phyloP scores from a whole-genome alignment of 2,329 filamentous ascomycete species.

The Trichoderma sp. region DNA sequence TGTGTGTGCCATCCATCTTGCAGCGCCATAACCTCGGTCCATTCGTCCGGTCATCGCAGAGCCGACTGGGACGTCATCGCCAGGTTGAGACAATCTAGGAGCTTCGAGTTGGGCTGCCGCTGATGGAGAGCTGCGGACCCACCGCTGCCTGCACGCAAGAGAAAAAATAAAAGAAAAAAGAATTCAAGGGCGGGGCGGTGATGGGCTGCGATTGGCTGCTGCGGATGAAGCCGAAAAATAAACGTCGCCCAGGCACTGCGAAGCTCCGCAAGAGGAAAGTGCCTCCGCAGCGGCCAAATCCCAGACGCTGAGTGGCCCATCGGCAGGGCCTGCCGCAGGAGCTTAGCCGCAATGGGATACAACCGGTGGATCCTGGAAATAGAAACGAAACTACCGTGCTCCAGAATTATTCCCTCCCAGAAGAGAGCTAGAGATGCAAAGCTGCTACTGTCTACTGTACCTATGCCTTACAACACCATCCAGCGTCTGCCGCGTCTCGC shows the following conservation, averaged over 20 bases:
- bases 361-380: neutral
- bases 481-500: neutral
- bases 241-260: neutral
- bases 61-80: conserved; percentile 14
- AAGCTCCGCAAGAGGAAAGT: conserved; percentile 2
- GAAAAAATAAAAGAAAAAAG: neutral
- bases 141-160: conserved; percentile 1
- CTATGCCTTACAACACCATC: too few species aligned
- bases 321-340: neutral
- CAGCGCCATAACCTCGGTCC: conserved; percentile 23
- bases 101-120: conserved; percentile 9
- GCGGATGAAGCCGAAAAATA: conserved; percentile 17
- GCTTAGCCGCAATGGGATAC: neutral
- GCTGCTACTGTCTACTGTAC: too few species aligned
- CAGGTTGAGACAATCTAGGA: neutral
- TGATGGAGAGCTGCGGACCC: conserved; percentile 1
- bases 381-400: conserved; percentile 5
- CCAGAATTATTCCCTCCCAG: conserved; percentile 6
- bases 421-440: neutral
- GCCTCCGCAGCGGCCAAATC: neutral
- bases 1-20: neutral
- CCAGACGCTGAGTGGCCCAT: conserved; percentile 4
- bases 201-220: conserved; percentile 5
- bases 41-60: conserved; percentile 13
- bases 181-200: neutral